Evolutionary conservation across 257 asterid genomes (phyloP).

Genomic region (Fraxinus anomala): DNA sequence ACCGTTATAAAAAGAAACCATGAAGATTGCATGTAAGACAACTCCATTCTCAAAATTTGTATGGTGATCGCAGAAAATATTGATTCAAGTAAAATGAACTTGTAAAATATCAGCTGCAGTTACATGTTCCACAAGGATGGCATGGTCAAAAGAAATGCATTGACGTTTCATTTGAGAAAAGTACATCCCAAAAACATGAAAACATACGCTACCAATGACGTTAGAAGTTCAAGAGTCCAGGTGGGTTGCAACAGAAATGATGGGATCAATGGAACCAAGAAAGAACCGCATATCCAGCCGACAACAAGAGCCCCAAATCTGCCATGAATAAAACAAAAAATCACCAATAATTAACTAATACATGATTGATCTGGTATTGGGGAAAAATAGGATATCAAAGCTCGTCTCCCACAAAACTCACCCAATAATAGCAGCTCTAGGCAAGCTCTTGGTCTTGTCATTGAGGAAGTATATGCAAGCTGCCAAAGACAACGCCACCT

Average conservation of each 20-base stretch:
- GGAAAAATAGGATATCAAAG: slow-evolving; percentile 1
- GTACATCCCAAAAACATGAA: slow-evolving; percentile 82
- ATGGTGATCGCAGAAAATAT: neutral
- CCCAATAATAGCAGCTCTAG: slow-evolving; percentile 88
- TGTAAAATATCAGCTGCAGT: neutral
- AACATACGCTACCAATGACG: slow-evolving; percentile 73
- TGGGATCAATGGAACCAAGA: neutral
- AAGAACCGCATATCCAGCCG: slow-evolving; percentile 80
- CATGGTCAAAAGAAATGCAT: neutral
- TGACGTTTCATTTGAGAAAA: slow-evolving; percentile 66
- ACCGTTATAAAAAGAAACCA: neutral
- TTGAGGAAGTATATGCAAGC: slow-evolving; percentile 96
- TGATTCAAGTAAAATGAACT: neutral
- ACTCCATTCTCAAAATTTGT: neutral
- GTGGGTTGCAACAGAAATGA: slow-evolving; percentile 54
- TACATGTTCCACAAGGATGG: neutral
- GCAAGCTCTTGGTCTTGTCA: slow-evolving; percentile 87
- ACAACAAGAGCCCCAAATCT: slow-evolving; percentile 82
- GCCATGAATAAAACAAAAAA: slow-evolving; percentile 23
- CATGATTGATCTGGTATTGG: neutral
- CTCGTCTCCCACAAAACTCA: slow-evolving; percentile 32
- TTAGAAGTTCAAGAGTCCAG: slow-evolving; percentile 89
- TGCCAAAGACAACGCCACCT: slow-evolving; percentile 91
- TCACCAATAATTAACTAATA: neutral
- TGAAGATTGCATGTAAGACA: neutral